Evolutionary conservation across 768 basidiomycete species (phyloP), one percentile per base, ranked within the genome.

Genomic region (Lactarius evosmus): DNA sequence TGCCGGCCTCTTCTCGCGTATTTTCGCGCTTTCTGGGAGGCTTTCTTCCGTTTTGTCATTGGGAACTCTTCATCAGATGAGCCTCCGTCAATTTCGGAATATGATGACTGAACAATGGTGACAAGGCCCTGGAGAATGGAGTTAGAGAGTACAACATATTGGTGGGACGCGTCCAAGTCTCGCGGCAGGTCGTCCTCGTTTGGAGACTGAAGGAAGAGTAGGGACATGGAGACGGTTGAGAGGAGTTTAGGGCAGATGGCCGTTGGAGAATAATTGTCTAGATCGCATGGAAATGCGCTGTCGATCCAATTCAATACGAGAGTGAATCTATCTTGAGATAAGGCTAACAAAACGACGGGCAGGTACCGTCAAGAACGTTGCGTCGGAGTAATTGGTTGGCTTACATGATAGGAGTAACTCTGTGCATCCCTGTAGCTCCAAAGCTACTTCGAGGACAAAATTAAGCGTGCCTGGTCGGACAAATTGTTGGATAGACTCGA

Each of bases 21-120:
- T 69, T 67, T 76, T 30, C 57, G 41, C 50, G 72, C 70, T 54
- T 72, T 75, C 61, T 75, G 78, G 56, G 71, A 73, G 36, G 66
- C 67, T 51, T 66, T 71, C 58, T 60, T 59, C 22, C 33, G 49
- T 22, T 49, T 60, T 17, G 19, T 34, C 25, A 2, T 30, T 11
- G 50, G 50, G 19, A 52, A 30, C 3, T 60, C 58, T 44, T 52
- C 34, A 4, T 60, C 58, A 54, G 49, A 52, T 3, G 40, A 22
- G 16, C 9, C n/a, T 12, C 40, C 59, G 6, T 61, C 60, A 29
- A 56, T n/a, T 17, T 52, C 64, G 8, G 6, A 33, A 22, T 25
- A 38, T 22, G 38, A 29, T 14, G 29, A 30, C 16, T 65, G 59
- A 29, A 36, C 27, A 17, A 57, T 6, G 33, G 38, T n/a, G 17